Conservation (phyloP, 495 filamentous ascomycete species). For the Neurospora tetrasperma region DNA sequence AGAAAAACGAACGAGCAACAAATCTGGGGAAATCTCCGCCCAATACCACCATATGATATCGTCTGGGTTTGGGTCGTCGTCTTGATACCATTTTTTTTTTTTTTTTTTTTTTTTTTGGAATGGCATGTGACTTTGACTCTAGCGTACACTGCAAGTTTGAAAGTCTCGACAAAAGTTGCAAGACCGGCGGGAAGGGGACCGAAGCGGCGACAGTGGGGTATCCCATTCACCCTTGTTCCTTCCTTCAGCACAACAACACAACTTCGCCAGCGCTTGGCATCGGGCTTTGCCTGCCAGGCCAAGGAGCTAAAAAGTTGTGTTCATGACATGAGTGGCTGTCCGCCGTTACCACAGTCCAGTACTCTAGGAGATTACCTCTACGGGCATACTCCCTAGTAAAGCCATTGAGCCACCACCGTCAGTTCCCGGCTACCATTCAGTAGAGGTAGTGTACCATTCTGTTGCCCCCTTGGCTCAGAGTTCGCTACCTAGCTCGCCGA, state of each 20-base stretch:
- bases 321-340: not conserved
- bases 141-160: not conserved
- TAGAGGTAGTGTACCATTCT: not conserved
- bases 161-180: not conserved
- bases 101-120: too few relatives aligned
- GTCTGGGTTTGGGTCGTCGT: not conserved
- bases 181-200: not conserved
- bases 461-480: not conserved
- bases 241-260: not conserved
- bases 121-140: not conserved
- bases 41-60: not conserved
- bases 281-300: not conserved
- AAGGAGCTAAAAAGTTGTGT: not conserved
- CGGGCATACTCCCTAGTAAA: too few relatives aligned
- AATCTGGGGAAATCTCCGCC: not conserved
- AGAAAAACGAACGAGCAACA: not conserved
- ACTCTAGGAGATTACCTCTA: too few relatives aligned
- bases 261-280: not conserved
- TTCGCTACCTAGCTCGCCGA: not conserved
- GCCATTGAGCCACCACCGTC: not conserved
- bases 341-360: not conserved
- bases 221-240: not conserved
- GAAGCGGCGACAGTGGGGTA: not conserved
- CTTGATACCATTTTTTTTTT: not conserved
- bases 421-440: not conserved